Evolutionary conservation across 306 rosid species (phyloP), one percentile per base, ranked within the genome.

Genomic region (Quercus wislizeni): DNA sequence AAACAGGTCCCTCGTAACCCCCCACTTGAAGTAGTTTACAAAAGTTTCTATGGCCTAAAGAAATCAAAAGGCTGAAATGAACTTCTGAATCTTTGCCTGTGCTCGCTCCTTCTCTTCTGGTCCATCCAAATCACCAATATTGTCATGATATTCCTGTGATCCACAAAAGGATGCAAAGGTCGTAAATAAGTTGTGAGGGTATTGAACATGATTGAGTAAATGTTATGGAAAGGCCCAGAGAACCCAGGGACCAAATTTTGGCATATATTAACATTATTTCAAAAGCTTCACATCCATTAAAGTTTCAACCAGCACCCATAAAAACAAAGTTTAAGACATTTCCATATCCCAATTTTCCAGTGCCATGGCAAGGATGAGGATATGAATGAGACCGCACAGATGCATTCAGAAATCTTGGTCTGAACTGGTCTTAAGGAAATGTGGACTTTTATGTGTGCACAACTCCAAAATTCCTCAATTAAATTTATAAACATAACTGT

Each of bases 81-180:
- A 92, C 87, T 87, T 91, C 69, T 90, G 96, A 83, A 92, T 89
- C 89, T 88, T 95, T 19, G 92, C 67, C 84, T 92, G 97, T 6
- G 94, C 90, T 49, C 95, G 87, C 84, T 94, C 99, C 83, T 91
- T 92, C 84, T 91, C 99, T 76, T 94, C 96, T 17, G 89, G 94
- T 80, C 99, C 99, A 80, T 94, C 99, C 59, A 90, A 79, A 83
- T 94, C 98, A 57, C 99, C 94, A 57, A 94, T 92, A 78, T 94
- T 92, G 77, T 94, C 97, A 35, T 92, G 97, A 84, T 91, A 92
- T 74, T 94, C 98, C 95, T 94, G 83, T 56, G 55, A 82, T 84
- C 51, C 84, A 74, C 11, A 23, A 14, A 49, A 58, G 43, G 9
- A 63, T 25, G 27, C 19, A 72, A 63, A 21, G 58, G n/a, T 75